phyloP scores from a whole-genome alignment of 345 rosid species.

The Populus ilicifolia region DNA sequence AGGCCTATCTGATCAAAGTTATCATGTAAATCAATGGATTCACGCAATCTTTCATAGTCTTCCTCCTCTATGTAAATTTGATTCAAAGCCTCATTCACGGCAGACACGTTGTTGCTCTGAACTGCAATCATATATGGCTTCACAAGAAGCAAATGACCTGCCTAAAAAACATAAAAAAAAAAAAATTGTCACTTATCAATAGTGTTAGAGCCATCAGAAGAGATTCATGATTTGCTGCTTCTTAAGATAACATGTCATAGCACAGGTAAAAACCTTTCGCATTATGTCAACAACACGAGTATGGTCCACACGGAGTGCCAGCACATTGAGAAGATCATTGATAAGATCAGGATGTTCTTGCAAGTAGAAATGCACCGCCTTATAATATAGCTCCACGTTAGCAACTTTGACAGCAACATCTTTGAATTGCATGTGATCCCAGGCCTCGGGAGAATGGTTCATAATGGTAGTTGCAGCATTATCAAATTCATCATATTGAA shows the following conservation, averaged over 20 bases:
- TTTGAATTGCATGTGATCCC: slow-evolving; percentile 99
- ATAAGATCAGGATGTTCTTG: slow-evolving; percentile 96
- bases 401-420: slow-evolving; percentile 93
- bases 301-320: slow-evolving; percentile 91
- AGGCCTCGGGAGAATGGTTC: slow-evolving; percentile 99
- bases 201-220: not conserved
- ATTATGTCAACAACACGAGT: slow-evolving; percentile 95
- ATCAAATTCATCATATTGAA: slow-evolving; percentile 91
- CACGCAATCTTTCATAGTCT: slow-evolving; percentile 89
- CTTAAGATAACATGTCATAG: not conserved
- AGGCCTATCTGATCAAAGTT: slow-evolving; percentile 92
- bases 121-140: slow-evolving; percentile 98
- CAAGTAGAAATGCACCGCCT: slow-evolving; percentile 97
- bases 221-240: not conserved
- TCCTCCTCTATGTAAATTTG: slow-evolving; percentile 93
- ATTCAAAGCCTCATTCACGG: slow-evolving; percentile 91
- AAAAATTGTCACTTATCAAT: not conserved
- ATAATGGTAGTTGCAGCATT: slow-evolving; percentile 97
- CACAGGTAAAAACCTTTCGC: slow-evolving; percentile 62
- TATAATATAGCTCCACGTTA: slow-evolving; percentile 87
- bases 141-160: slow-evolving; percentile 86
- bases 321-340: slow-evolving; percentile 89
- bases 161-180: slow-evolving; percentile 43
- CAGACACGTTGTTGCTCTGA: slow-evolving; percentile 89
- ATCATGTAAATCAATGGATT: slow-evolving; percentile 86